Conservation (phyloP, 2,329 filamentous ascomycete species). For the Raffaelea albimanens region DNA sequence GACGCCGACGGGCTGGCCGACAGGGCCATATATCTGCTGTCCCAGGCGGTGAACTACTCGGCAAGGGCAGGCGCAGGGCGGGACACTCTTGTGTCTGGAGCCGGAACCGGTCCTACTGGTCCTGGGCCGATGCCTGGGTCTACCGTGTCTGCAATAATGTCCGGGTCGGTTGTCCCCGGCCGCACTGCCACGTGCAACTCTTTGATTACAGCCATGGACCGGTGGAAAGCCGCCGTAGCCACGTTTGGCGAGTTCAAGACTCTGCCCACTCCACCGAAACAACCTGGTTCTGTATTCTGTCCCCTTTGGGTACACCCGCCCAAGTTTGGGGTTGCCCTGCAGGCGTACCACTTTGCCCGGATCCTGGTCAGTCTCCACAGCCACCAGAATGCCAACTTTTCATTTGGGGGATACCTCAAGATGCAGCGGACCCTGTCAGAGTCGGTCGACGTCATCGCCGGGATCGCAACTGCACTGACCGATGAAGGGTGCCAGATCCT, state of each 20-base stretch:
- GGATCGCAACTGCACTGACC: constrained; percentile 34
- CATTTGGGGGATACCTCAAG: constrained; percentile 23
- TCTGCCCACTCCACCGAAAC: constrained; percentile 20
- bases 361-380: constrained; percentile 44
- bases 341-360: constrained; percentile 41
- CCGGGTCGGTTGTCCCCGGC: no score
- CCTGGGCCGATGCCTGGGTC: no score
- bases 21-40: constrained; percentile 39
- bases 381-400: constrained; percentile 29
- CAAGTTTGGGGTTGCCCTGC: constrained; percentile 36
- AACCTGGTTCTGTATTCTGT: constrained; percentile 21
- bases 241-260: constrained; percentile 30
- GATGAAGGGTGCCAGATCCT: constrained; percentile 32
- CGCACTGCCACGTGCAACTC: constrained; percentile 5
- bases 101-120: no score
- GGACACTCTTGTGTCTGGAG: no score
- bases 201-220: constrained; percentile 17
- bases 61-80: not conserved
- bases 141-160: no score
- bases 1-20: constrained; percentile 38
- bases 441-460: constrained; percentile 37
- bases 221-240: constrained; percentile 22
- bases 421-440: constrained; percentile 33
- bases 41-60: constrained; percentile 40
- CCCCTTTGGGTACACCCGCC: constrained; percentile 42